A percentile compares a stretch with the other conserved stretches of the same genome.
Conservation (phyloP, 2,329 filamentous ascomycete species). For the Alternaria triticimaculans region DNA sequence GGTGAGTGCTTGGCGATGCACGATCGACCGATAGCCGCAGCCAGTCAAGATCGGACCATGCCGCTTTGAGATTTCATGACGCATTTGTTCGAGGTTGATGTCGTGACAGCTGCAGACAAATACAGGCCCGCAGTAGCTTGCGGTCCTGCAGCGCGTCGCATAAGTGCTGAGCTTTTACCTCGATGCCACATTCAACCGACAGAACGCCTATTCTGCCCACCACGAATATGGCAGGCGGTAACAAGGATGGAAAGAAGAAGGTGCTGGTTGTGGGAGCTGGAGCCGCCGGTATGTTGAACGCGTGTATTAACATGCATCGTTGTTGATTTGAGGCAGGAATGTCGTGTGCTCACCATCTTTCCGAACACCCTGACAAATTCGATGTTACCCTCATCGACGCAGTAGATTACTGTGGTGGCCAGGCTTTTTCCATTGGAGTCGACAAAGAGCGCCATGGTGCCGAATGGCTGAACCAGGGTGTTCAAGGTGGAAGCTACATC, state of each 20-base stretch:
- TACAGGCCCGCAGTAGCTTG: slow-evolving; percentile 4
- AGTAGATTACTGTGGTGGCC: slow-evolving; percentile 65
- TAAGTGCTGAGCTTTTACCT: slow-evolving; percentile 3
- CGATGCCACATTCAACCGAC: slow-evolving; percentile 30
- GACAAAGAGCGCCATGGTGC: slow-evolving; percentile 64
- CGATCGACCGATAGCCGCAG: slow-evolving; percentile 14
- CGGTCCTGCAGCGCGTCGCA: neutral
- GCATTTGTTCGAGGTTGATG: slow-evolving; percentile 29
- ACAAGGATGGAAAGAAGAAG: slow-evolving; percentile 41
- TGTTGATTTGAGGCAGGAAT: slow-evolving; percentile 49
- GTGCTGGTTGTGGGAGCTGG: slow-evolving; percentile 51
- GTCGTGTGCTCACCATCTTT: slow-evolving; percentile 71
- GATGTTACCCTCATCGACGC: slow-evolving; percentile 56
- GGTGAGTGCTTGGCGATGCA: slow-evolving; percentile 10
- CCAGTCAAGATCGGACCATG: slow-evolving; percentile 22
- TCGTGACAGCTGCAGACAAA: slow-evolving; percentile 24
- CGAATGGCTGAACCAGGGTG: slow-evolving; percentile 67
- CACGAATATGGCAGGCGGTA: slow-evolving; percentile 39
- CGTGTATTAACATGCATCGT: neutral
- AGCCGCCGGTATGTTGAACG: slow-evolving; percentile 43
- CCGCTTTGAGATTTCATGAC: slow-evolving; percentile 41
- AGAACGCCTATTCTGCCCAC: slow-evolving; percentile 41
- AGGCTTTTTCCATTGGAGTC: slow-evolving; percentile 65
- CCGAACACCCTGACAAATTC: slow-evolving; percentile 70
- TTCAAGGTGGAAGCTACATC: slow-evolving; percentile 69